These are phyloP conservation scores for Laetiporus sulphureus DNA, from an alignment of 1,284 basidiomycete species.

Conservation along the genomic window DNA sequence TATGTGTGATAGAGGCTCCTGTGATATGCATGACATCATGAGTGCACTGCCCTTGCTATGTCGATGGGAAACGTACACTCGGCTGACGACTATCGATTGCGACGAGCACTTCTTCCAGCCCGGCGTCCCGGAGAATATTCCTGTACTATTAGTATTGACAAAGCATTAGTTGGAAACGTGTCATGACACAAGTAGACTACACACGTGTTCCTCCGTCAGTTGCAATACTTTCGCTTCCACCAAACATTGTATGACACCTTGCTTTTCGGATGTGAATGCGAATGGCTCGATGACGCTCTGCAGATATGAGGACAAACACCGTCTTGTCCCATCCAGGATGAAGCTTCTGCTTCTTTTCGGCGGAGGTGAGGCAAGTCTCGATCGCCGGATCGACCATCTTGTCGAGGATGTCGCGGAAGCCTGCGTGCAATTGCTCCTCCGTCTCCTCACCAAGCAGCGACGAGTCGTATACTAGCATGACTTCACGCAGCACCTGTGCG, in stretches of 20 bases:
- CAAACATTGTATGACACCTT: slow-evolving; percentile 48
- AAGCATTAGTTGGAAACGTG: slow-evolving; percentile 1
- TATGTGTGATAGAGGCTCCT: slow-evolving; percentile 70
- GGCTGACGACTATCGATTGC: slow-evolving; percentile 48
- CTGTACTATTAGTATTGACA: slow-evolving; percentile 45
- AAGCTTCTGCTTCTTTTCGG: slow-evolving; percentile 56
- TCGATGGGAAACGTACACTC: slow-evolving; percentile 33
- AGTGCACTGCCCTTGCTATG: background rate
- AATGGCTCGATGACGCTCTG: slow-evolving; percentile 69
- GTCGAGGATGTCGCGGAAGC: slow-evolving; percentile 70
- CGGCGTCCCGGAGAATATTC: slow-evolving; percentile 68
- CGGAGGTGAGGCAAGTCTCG: slow-evolving; percentile 65
- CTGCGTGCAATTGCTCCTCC: slow-evolving; percentile 40
- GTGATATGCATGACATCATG: slow-evolving; percentile 4
- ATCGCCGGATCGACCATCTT: slow-evolving; percentile 80
- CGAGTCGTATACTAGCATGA: slow-evolving; percentile 83
- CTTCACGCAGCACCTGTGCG: slow-evolving; percentile 77
- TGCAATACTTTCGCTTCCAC: slow-evolving; percentile 58
- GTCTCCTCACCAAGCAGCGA: slow-evolving; percentile 63
- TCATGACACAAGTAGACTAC: slow-evolving; percentile 29
- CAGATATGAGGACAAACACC: slow-evolving; percentile 77
- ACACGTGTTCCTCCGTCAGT: slow-evolving; percentile 79
- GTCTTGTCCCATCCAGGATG: slow-evolving; percentile 68
- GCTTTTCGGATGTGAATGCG: slow-evolving; percentile 64
- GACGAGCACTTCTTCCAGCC: slow-evolving; percentile 59